These are phyloP conservation scores for Rauvolfia tetraphylla DNA, from an alignment of 257 asterid genomes.

Conservation along the genomic window DNA sequence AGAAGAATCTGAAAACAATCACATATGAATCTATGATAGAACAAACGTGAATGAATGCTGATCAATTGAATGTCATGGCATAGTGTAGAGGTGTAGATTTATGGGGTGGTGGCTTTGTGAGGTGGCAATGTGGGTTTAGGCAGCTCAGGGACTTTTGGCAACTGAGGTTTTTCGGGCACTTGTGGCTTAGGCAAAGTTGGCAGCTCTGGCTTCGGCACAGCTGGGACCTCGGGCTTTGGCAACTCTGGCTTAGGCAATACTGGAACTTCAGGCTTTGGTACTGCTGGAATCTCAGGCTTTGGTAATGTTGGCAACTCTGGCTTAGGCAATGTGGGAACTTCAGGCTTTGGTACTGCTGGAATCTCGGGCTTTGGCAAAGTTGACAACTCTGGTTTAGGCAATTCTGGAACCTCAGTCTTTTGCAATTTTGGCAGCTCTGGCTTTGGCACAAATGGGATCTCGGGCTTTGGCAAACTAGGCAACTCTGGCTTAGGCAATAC, in stretches of 20 bases:
- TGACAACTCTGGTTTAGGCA: neutral
- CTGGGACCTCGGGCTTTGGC: neutral
- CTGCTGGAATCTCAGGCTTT: neutral
- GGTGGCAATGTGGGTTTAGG: neutral
- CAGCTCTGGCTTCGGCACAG: neutral
- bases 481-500: neutral
- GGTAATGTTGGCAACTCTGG: neutral
- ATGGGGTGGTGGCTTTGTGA: neutral
- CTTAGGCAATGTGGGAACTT: slow-evolving; percentile 8
- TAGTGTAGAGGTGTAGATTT: slow-evolving; percentile 10
- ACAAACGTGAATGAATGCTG: neutral
- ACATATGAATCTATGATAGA: neutral
- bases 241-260: no score
- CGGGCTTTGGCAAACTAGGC: neutral
- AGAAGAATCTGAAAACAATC: neutral
- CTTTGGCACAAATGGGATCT: slow-evolving; percentile 7
- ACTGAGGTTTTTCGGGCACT: slow-evolving; percentile 7
- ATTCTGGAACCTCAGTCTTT: neutral
- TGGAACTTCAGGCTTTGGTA: slow-evolving; percentile 9
- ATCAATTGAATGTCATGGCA: neutral
- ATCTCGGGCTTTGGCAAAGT: slow-evolving; percentile 7
- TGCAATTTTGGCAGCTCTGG: slow-evolving; percentile 22
- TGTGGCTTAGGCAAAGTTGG: neutral
- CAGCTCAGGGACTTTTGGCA: slow-evolving; percentile 1
- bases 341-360: slow-evolving; percentile 24